Base-by-base conservation (phyloP, 192 early-diverging fungal genomes). In the Lunasporangiospora selenospora region DNA sequence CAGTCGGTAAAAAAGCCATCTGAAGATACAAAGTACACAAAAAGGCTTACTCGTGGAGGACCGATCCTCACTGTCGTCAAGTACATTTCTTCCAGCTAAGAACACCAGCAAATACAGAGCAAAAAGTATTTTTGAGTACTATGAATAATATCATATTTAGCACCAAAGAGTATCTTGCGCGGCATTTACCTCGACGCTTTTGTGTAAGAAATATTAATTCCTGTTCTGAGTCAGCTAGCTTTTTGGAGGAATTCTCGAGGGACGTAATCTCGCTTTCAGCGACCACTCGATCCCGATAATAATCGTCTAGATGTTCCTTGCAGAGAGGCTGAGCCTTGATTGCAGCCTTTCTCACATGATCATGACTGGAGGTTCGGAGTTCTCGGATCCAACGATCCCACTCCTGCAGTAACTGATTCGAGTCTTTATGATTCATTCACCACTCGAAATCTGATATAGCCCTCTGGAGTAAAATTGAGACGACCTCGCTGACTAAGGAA, bases 321-420 rank as follows among this genome's bases (percentile, higher is more conserved):
- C 32, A 47, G 19, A 58, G 27, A 47, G 44, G 29, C 18, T 6
- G 33, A 24, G 56, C 56, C 26, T 30, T 16, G 15, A 2, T 38
- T 37, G 56, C 56, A 13, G 56, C 56, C 24, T 34, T 47, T n/a
- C 56, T 58, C 23, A 58, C 44, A 26, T 58, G 42, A 1, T 32
- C 31, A 16, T 48, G 31, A 37, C 4, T 24, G 44, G 44, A 58
- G 3, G 7, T 26, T 58, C 32, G 31, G 34, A 58, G 56, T 11
- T 34, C 34, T 47, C 19, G 56, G 56, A 58, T 58, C 56, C 56
- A 58, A 58, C 56, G 44, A 43, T 58, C 56, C 56, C 56, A 58
- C 44, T 58, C 56, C 18, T 47, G 56, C n/a, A 58, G 6, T 23
- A 58, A 45, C 45, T 46, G 42, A 46, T 37, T 58, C 24, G 56